Evolutionary conservation across 2,329 filamentous ascomycete genomes (phyloP).

Genomic region (Cladophialophora exuberans): DNA sequence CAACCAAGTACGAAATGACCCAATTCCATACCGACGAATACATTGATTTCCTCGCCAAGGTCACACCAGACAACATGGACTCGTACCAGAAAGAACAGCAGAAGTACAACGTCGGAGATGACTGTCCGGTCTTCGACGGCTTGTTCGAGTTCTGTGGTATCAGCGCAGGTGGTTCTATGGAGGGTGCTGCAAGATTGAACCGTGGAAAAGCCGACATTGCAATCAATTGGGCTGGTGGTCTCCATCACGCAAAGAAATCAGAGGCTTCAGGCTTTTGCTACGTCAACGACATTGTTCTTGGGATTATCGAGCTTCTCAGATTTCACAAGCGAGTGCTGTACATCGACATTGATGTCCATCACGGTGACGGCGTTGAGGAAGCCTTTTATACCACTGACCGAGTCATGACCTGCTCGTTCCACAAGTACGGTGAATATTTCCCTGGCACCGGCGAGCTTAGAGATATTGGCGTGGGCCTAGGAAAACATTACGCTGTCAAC

Average conservation of each 20-base stretch:
- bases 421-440: slow-evolving; percentile 75
- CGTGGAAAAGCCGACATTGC: slow-evolving; percentile 70
- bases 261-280: slow-evolving; percentile 98
- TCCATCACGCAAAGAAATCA: slow-evolving; percentile 94
- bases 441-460: slow-evolving; percentile 70
- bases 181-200: slow-evolving; percentile 69
- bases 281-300: slow-evolving; percentile 79
- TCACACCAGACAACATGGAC: slow-evolving; percentile 99
- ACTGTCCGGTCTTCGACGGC: slow-evolving; percentile 69
- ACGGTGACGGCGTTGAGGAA: slow-evolving; percentile 71
- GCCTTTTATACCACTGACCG: slow-evolving; percentile 73
- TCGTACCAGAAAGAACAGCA: slow-evolving; percentile 87
- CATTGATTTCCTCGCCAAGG: slow-evolving; percentile 75
- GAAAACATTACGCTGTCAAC: slow-evolving; percentile 71
- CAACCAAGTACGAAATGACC: slow-evolving; percentile 71
- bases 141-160: slow-evolving; percentile 73
- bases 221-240: slow-evolving; percentile 87
- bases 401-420: slow-evolving; percentile 73
- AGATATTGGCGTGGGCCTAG: slow-evolving; percentile 68
- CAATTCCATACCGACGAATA: slow-evolving; percentile 76
- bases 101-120: slow-evolving; percentile 70
- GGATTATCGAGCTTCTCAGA: slow-evolving; percentile 66
- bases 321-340: slow-evolving; percentile 68
- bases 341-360: slow-evolving; percentile 70
- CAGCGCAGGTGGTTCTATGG: slow-evolving; percentile 71